Evolutionary conservation across 75 land plant species (phyloP), one percentile per base, ranked within the genome.

Genomic region (Cryptomeria japonica): DNA sequence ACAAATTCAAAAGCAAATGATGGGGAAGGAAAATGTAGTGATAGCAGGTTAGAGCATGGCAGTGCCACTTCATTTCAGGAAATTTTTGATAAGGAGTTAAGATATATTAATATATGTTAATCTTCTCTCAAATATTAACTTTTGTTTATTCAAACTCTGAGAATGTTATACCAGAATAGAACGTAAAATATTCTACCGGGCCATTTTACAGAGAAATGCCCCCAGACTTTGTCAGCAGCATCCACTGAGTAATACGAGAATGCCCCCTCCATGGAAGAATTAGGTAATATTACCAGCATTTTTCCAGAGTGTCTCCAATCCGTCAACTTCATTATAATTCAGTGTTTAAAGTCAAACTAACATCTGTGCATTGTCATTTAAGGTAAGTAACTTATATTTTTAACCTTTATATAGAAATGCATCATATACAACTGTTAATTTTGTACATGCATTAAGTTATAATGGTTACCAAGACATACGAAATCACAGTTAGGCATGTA

Each of bases 1-100:
- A n/a, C 70, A 64, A 49, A 49, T 49, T 49, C 51, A 64, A 64
- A 64, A 7, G 70, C 70, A 22, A 64, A 22, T 1, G 2, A 64
- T 64, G 22, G n/a, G 70, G 70, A 64, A 64, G 70, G 70, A 22
- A 28, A 64, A 64, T 64, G 28, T 64, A 25, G n/a, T 0, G 7
- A 8, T 64, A 9, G 70, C 9, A 64, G 28, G 70, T 28, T 64
- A 64, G n/a, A 25, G 28, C 70, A 25, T 64, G 31, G 70, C 70
- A 64, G 70, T 64, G n/a, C 70, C n/a, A 64, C 70, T 64, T 64
- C 70, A 64, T 64, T 64, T 64, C 70, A 64, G n/a, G n/a, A 28
- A 64, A 64, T 0, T 25, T 6, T 25, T 25, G 31, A 25, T 6
- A 7, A 7, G 70, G 9, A 64, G 70, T 64, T 25, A 28, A 64